Base-by-base conservation (phyloP, 2,329 filamentous ascomycete genomes). In the Aplosporella prunicola region DNA sequence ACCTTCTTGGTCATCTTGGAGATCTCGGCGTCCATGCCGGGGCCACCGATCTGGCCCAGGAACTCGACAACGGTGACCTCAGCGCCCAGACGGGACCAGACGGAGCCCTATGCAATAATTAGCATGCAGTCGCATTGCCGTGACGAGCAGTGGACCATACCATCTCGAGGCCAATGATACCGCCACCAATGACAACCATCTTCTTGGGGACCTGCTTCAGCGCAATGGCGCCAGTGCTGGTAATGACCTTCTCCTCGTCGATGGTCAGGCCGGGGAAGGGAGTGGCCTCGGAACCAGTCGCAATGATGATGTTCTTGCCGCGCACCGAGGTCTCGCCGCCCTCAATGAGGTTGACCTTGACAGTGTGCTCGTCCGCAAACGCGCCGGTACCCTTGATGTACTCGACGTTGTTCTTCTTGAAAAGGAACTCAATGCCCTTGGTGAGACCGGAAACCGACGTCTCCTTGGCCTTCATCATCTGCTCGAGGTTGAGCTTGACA, bases 401-500 rank as follows among this genome's bases (percentile, higher is more conserved):
- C 61, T 96, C 87, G 49, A 95, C 91, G 47, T 86, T 85, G 69
- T 98, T 98, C 76, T 98, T 96, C 80, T 96, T 96, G 68, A 98
- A 82, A 46, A 98, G 72, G 62, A 89, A 98, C 66, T 98, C 91
- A 48, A 98, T 83, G 62, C 91, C 91, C 73, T 96, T 96, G 49
- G 91, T 98, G 49, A 98, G 69, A 33, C 87, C 78, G 26, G 69
- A 65, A 45, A 98, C 91, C 35, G 91, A 93, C 23, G 78, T 82
- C 35, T 98, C 89, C 71, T 98, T 98, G 43, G 91, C 88, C 71
- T 95, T 93, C 88, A 98, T 95, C 78, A 98, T 87, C 63, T 91
- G 80, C 55, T 71, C 66, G 30, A 98, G 75, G 73, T 98, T 95
- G 59, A 98, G 80, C 67, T 93, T 93, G 57, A 98, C 89, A 68